phyloP scores from a whole-genome alignment of 2,329 filamentous ascomycete species.

The Neospermospora avenae region DNA sequence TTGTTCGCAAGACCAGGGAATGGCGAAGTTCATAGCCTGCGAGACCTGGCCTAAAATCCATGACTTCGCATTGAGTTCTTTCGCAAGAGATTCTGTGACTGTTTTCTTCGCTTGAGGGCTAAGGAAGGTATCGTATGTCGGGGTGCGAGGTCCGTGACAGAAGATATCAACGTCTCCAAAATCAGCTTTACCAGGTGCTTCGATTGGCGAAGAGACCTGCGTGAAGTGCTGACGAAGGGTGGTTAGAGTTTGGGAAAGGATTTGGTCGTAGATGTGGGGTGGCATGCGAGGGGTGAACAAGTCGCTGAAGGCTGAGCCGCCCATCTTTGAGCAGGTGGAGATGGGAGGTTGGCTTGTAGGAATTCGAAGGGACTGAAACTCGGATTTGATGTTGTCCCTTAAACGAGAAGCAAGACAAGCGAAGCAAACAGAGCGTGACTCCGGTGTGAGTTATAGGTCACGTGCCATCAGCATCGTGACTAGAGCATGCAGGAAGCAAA shows the following conservation, averaged over 20 bases:
- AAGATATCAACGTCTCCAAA: conserved; percentile 75
- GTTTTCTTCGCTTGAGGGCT: not conserved
- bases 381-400: not conserved
- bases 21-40: conserved; percentile 47
- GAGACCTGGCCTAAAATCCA: conserved; percentile 32
- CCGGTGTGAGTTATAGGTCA: not conserved
- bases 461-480: not conserved
- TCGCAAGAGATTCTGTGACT: conserved; percentile 35
- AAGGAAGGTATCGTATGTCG: conserved; percentile 8
- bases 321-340: conserved; percentile 47
- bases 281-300: conserved; percentile 66
- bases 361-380: no score
- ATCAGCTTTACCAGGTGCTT: conserved; percentile 64
- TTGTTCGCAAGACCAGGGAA: conserved; percentile 47
- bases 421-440: not conserved
- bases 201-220: conserved; percentile 57
- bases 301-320: conserved; percentile 57
- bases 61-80: conserved; percentile 45
- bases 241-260: conserved; percentile 45
- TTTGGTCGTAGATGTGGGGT: conserved; percentile 50
- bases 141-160: conserved; percentile 40
- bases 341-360: not conserved
- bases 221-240: conserved; percentile 51
- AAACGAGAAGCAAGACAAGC: not conserved
- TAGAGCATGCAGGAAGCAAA: no score